Base-by-base conservation (phyloP, 768 basidiomycete genomes). In the Leccinum rimulosum region DNA sequence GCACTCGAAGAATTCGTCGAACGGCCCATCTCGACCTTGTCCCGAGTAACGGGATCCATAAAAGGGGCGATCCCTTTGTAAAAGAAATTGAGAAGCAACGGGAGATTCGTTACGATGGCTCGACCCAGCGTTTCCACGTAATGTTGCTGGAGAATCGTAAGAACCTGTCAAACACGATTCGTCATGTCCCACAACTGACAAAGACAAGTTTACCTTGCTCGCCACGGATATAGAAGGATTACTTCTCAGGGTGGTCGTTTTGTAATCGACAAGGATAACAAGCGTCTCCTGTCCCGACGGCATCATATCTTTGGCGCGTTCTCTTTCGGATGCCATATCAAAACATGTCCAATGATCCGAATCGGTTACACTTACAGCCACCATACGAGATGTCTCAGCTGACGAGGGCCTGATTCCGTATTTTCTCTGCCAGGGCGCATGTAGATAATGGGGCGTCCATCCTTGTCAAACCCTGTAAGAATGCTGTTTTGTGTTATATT, bases 341-440 rank as follows among this genome's bases (percentile, higher is more conserved):
- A 59, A 15, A 52, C 57, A 28, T 48, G 14, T 36, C 9, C 27
- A 28, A 33, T 33, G 27, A 9, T 6, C 51, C 19, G 27, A 27
- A 30, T 28, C 57, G 38, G 43, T 7, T 30, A 38, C 51, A 79
- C 90, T 74, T 68, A 92, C 90, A 94, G 72, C 70, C 87, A 87
- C 84, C 89, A 94, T 25, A 95, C 89, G 25, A 95, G 80, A 80
- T 95, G 91, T 55, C 86, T 80, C 56, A 95, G 80, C 67, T 95
- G 93, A 45, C 91, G 82, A 3, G 87, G 85, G 60, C 85, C 82
- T 2, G 82, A 82, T 64, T 88, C 82, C 8, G 93, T 94, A 70
- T 94, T 95, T 70, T 95, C 91, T 59, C 84, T 80, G 28, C 91
- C 92, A 0, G 93, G 93, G 15, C 91, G 86, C 86, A 95, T 87